These are phyloP conservation scores for Trichocomaceae sp. DNA, from an alignment of 2,329 filamentous ascomycete genomes.

Conservation along the genomic window DNA sequence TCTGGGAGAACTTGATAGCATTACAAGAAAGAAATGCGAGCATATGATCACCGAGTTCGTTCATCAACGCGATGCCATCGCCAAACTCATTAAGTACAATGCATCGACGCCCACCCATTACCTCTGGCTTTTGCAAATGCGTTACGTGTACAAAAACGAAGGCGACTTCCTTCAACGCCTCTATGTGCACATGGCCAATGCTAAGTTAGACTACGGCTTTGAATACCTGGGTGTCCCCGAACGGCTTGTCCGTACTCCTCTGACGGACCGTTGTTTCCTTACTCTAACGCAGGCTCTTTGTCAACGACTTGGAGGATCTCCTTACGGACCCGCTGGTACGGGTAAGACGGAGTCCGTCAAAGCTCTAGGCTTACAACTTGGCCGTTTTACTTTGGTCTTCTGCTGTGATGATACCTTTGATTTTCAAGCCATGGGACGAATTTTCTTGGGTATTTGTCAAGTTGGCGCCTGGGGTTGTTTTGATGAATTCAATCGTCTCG, in stretches of 20 bases:
- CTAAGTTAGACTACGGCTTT: conserved; percentile 90
- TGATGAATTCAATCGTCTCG: conserved; percentile 98
- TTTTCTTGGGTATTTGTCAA: conserved; percentile 98
- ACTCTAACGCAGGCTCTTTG: conserved; percentile 94
- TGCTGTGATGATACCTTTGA: conserved; percentile 99
- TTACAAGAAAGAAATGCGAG: conserved; percentile 93
- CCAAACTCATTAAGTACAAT: conserved; percentile 70
- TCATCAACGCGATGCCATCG: conserved; percentile 89
- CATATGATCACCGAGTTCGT: conserved; percentile 98
- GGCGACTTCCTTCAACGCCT: conserved; percentile 78
- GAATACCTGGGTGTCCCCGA: conserved; percentile 97
- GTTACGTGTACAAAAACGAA: conserved; percentile 78
- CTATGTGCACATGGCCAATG: conserved; percentile 93
- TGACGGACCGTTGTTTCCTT: conserved; percentile 97
- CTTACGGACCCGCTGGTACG: conserved; percentile 94
- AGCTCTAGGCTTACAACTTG: conserved; percentile 89
- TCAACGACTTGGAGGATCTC: conserved; percentile 90
- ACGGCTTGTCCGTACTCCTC: conserved; percentile 87
- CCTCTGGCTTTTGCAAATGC: conserved; percentile 93
- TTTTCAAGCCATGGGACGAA: conserved; percentile 98
- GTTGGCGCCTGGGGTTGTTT: conserved; percentile 99
- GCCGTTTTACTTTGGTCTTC: conserved; percentile 96
- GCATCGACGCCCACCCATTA: conserved; percentile 74
- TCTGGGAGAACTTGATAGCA: conserved; percentile 76
- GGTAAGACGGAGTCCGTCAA: conserved; percentile 99